phyloP scores from a whole-genome alignment of 495 filamentous ascomycete genomes.

The Staphylotrichum longicolle region DNA sequence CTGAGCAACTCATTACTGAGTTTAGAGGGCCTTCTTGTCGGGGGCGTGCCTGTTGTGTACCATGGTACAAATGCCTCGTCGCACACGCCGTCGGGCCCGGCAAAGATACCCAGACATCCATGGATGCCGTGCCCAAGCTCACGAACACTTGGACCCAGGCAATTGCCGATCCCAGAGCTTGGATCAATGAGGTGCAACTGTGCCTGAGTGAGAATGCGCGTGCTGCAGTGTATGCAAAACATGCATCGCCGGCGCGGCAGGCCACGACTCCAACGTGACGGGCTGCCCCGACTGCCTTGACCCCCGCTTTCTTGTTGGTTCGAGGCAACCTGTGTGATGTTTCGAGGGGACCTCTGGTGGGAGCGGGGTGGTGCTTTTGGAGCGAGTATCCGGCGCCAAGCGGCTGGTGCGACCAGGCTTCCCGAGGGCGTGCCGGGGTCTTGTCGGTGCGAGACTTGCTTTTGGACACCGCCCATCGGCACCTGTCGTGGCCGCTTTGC shows the following conservation, averaged over 20 bases:
- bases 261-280: neutral
- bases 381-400: constrained; percentile 17
- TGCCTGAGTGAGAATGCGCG: neutral
- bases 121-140: neutral
- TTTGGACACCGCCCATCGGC: neutral
- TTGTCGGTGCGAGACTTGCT: constrained; percentile 1
- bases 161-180: constrained; percentile 5
- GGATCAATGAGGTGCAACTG: constrained; percentile 3
- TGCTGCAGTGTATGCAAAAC: constrained; percentile 12
- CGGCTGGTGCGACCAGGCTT: constrained; percentile 8
- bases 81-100: constrained; percentile 10
- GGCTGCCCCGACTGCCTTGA: neutral
- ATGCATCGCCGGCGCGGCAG: neutral
- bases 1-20: too few species aligned
- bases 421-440: constrained; percentile 2
- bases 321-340: neutral
- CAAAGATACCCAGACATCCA: constrained; percentile 6
- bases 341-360: neutral
- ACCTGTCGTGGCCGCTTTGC: neutral
- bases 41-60: constrained; percentile 6
- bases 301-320: neutral
- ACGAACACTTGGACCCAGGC: neutral
- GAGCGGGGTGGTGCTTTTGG: constrained; percentile 19
- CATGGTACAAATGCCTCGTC: constrained; percentile 1
- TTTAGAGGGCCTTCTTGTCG: too few species aligned